Evolutionary conservation across 1,284 basidiomycete genomes (phyloP), one percentile per base, ranked within the genome.

Genomic region (Moniliella sp.): DNA sequence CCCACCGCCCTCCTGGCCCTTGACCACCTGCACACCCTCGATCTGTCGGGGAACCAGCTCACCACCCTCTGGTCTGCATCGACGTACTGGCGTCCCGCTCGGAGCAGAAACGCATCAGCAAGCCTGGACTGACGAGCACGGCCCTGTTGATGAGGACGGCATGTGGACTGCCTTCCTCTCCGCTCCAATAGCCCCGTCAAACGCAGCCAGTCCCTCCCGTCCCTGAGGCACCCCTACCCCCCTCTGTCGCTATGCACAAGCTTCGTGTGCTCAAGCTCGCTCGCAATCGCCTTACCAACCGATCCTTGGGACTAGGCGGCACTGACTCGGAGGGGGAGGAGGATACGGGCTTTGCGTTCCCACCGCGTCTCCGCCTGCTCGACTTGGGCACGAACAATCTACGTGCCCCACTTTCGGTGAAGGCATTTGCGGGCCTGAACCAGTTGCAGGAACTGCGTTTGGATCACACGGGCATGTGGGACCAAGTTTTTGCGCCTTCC

Each of bases 1-100:
- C 52, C 52, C 3, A n/a, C 29, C 7, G 43, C 33, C 12, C 31
- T 56, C 13, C 41, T 49, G 8, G 41, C 42, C 2, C 45, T 49
- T 18, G 43, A 44, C 27, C 34, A 37, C 13, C 46, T 56, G 8
- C 32, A 43, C 5, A 38, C 31, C n/a, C 45, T 56, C 30, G 40
- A 54, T 32, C 42, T 56, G 4, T 50, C 50, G n/a, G 34, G 46
- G 33, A 56, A 56, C 34, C 36, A 35, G 27, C 36, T 56, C 10
- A 33, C 34, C 12, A 28, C 37, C 5, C 41, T 56, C 16, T 56
- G 52, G 52, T 31, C 21, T 13, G 38, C 40, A 9, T 18, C 23
- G 2, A 38, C 11, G 37, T 46, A 2, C n/a, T 23, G 21, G 21
- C 21, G 7, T 23, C 21, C 8, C 7, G 21, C 7, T 7, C 8